Conservation (phyloP, 1,139 yeast genomes). For the Meyerozyma smithsonii region DNA sequence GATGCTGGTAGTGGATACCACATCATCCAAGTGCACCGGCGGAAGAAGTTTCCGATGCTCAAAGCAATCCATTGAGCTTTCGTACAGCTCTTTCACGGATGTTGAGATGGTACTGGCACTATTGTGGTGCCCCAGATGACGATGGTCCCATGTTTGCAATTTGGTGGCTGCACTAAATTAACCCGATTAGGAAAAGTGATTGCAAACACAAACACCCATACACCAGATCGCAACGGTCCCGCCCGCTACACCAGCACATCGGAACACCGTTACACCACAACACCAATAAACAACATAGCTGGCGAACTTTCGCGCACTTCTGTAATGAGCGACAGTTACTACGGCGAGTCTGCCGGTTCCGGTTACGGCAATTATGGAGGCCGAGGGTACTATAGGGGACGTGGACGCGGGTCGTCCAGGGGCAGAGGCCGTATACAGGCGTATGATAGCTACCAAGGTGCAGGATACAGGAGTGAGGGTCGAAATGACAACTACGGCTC, state of each 20-base stretch:
- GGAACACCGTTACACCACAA: too few species aligned
- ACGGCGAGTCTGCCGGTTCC: not conserved
- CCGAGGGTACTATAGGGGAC: constrained; percentile 2
- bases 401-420: constrained; percentile 1
- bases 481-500: not conserved
- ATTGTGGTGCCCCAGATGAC: too few species aligned
- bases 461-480: not conserved
- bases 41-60: not conserved
- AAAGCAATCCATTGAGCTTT: not conserved
- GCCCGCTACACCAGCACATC: too few species aligned
- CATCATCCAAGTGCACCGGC: not conserved
- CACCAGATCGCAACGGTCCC: too few species aligned
- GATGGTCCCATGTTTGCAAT: not conserved
- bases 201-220: not conserved
- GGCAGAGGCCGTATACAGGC: not conserved
- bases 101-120: too few species aligned
- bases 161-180: not conserved
- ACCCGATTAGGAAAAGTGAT: not conserved
- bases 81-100: too few species aligned
- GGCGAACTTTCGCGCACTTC: not conserved
- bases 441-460: constrained; percentile 2
- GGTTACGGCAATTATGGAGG: not conserved
- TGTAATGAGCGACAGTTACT: constrained; percentile 3
- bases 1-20: not conserved
- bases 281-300: too few species aligned